Percentiles rank a stretch among this genome's conserved stretches.
phyloP scores from a whole-genome alignment of 768 basidiomycete species.

The Termitomyces sp. region DNA sequence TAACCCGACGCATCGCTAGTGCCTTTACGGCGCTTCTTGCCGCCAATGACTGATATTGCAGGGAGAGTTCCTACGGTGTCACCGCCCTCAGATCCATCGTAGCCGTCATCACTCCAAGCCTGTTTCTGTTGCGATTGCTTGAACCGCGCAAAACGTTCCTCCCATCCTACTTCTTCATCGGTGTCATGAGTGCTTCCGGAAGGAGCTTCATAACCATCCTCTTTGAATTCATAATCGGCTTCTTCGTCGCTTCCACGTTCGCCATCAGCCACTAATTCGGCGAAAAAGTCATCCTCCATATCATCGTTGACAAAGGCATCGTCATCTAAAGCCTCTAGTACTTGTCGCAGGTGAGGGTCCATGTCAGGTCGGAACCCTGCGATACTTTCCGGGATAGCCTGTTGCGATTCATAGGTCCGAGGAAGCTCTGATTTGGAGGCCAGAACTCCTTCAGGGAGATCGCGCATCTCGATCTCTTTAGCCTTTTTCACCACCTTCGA shows the following conservation, averaged over 20 bases:
- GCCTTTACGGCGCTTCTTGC: slow-evolving; percentile 67
- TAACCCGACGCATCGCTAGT: slow-evolving; percentile 89
- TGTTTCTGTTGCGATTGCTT: slow-evolving; percentile 56
- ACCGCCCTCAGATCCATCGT: slow-evolving; percentile 56
- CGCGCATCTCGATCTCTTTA: slow-evolving; percentile 39
- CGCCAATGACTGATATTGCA: slow-evolving; percentile 72
- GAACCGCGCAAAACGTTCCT: slow-evolving; percentile 77
- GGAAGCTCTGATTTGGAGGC: slow-evolving; percentile 76
- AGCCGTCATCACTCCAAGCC: slow-evolving; percentile 47
- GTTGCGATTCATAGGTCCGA: slow-evolving; percentile 69
- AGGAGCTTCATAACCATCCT: slow-evolving; percentile 36
- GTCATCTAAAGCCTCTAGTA: slow-evolving; percentile 91
- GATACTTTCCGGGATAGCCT: slow-evolving; percentile 77
- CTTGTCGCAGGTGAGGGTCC: slow-evolving; percentile 93
- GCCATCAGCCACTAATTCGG: slow-evolving; percentile 66
- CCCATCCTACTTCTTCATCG: slow-evolving; percentile 49
- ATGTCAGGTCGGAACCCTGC: slow-evolving; percentile 92
- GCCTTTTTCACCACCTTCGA: slow-evolving; percentile 27
- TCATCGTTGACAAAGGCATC: slow-evolving; percentile 87
- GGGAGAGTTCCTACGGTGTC: slow-evolving; percentile 83
- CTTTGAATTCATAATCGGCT: slow-evolving; percentile 64
- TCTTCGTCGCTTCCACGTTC: slow-evolving; percentile 62
- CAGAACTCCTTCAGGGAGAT: slow-evolving; percentile 67
- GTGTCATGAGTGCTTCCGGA: slow-evolving; percentile 15
- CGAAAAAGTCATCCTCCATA: slow-evolving; percentile 74